Base-by-base conservation (phyloP, 2,329 filamentous ascomycete genomes). In the Calonectria crousiana region DNA sequence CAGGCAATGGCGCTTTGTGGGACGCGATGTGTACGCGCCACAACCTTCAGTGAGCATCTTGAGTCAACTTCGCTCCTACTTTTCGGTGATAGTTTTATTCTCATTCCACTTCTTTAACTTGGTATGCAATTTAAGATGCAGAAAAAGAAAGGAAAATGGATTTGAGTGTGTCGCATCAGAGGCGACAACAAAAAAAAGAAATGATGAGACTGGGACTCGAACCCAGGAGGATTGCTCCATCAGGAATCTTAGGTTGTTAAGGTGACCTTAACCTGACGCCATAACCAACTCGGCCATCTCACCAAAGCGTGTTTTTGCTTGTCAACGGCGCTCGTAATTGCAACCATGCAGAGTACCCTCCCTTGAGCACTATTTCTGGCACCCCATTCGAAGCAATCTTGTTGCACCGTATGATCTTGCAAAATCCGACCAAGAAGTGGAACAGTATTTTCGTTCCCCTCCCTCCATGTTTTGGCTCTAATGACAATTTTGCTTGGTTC, bases 241-340 rank as follows among this genome's bases (percentile, higher is more conserved):
- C 56, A 62, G 56, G 56, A 62, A 41, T 28, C 36, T 56, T 56
- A 56, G 52, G 56, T 38, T 62, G 56, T 62, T 62, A 62, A 62
- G 56, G 56, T 62, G 36, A 30, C 56, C 56, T 62, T 62, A 62
- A 62, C 56, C 56, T 62, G 56, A 62, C 56, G 56, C 56, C 56
- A 62, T 62, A 62, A 62, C 56, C 56, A 62, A 62, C 56, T 62
- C 56, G 56, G 56, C 56, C 56, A 62, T 62, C 56, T 62, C 56
- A 62, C 56, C 56, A 41, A 16, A 26, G 32, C 53, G 26, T 32
- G 8, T 6, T 23, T 38, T 62, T 41, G 34, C 36, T 62, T 62
- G 34, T 9, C 14, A 10, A 11, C 23, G 6, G 34, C 32, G 23
- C 36, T 56, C 52, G 52, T 38, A 62, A 62, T 62, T 62, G 56